Base-by-base conservation (phyloP, 169 alveolate species). In the Plasmodium sp. region DNA sequence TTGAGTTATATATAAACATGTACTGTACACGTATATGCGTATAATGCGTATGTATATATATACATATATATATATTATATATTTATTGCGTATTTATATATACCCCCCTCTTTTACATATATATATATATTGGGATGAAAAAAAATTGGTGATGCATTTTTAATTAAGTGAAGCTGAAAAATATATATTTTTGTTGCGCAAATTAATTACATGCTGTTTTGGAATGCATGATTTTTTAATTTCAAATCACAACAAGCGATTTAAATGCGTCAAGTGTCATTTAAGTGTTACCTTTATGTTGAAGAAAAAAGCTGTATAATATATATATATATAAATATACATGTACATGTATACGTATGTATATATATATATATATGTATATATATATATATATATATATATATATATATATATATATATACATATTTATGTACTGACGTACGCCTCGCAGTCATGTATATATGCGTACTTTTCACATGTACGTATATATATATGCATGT, bases 281-380 rank as follows among this genome's bases (percentile, higher is more conserved):
- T 82, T 82, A 31, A 82, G 45, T 82, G 80, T 27, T 14, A 82
- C 71, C 36, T 82, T 82, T 82, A 45, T 80, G 84, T 45, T 82
- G 58, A 54, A n/a, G 5, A 34, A 56, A 82, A 22, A 51, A 51
- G 62, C 22, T 81, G 48, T 33, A 79, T 5, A 22, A 22, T 22
- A 22, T 22, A 22, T 22, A 22, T 22, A 22, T 22, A 22, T 22
- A 81, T 48, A n/a, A n/a, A n/a, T n/a, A n/a, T n/a, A n/a, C n/a
- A n/a, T n/a, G n/a, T n/a, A n/a, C n/a, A n/a, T n/a, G n/a, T n/a
- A n/a, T n/a, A n/a, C n/a, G n/a, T n/a, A 75, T 75, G 10, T 34
- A 75, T 75, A 9, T 33, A 14, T 73, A 31, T 33, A 33, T 75
- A 75, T 75, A 22, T 54, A 54, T 41, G 43, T 14, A 67, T 48